Evolutionary conservation across 2,329 filamentous ascomycete species (phyloP), one percentile per base, ranked within the genome.

Genomic region (Scopulariopsis brevicaulis): DNA sequence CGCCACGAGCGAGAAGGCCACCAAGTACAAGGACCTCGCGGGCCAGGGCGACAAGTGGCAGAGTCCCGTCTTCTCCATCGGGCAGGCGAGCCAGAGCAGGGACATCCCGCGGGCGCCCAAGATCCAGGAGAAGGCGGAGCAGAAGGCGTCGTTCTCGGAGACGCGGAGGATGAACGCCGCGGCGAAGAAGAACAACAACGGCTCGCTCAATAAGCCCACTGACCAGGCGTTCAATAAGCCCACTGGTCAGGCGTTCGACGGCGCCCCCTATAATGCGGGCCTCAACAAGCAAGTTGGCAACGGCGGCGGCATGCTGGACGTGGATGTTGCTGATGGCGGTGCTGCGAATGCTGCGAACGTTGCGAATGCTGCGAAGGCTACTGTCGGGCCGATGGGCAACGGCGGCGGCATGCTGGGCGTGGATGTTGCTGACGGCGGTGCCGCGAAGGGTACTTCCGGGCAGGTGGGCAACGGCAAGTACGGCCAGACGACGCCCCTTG

Each of bases 31-130:
- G 75, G 84, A 96, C 24, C 80, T 96, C 59, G 90, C 93, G 10
- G 78, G 77, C 64, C 90, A 94, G 82, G 94, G 94, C 56, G 89
- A 96, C 58, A 86, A 85, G 71, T 99, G 94, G 94, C 87, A 96
- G 78, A 95, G 89, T 61, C 90, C 93, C 11, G 84, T 99, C 66
- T 99, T 99, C 77, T 86, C 84, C 60, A 87, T 97, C 65, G 93
- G 94, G 54, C 81, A 75, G 51, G 91, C 92, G 12, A 77, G 81
- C 58, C 85, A 86, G 73, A 90, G 89, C 50, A 79, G 74, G 25
- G 82, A 87, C 66, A 79, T 96, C 51, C 91, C 92, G 1, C 69
- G 67, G n/a, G 74, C 78, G 2, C 80, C 80, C 25, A 69, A 72
- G 59, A 72, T 84, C 14, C 70, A 73, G 59, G 73, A 74, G 60